Evolutionary conservation across 129 eudicot genomes (phyloP), one percentile per base, ranked within the genome.

Genomic region (Ambrosia trifida): DNA sequence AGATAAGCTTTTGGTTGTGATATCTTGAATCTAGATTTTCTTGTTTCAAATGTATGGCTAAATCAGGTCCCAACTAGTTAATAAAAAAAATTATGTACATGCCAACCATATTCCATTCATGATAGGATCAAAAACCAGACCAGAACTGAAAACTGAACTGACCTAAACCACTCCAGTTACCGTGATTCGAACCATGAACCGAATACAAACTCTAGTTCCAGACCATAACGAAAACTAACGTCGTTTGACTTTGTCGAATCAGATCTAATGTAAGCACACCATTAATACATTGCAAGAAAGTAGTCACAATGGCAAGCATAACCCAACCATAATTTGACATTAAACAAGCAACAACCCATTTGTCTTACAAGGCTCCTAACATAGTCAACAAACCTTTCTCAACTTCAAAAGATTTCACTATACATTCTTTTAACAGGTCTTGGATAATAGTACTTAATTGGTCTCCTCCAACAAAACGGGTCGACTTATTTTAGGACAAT

Each of bases 321-420:
- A 69, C 43, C 18, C 76, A 19, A 20, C 68, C 44, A 44, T n/a
- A 59, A 60, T 16, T 31, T 31, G 60, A 65, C 63, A 73, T 73
- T 64, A 16, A 46, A 62, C 61, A 62, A 72, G 69, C 44, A 72
- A 61, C 51, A 47, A 63, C 63, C 64, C 78, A 64, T 64, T 50
- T 63, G 38, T 60, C 69, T 72, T 32, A 70, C 68, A 59, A 45
- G 51, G 20, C 64, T 52, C 74, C 72, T 68, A 51, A 69, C 57
- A 72, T 31, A 72, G 33, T 45, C 61, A 70, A 70, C 78, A 73
- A 61, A 73, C 72, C 71, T 74, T 28, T 74, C 64, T 64, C 72
- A 74, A 24, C 72, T 64, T 64, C 72, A 24, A 43, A 59, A 64
- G 64, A 75, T 43, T 73, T 66, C 45, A 45, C 79, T 75, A 66